Percentiles rank a stretch among this genome's conserved stretches.
phyloP scores from a whole-genome alignment of 495 filamentous ascomycete species.

The Aspergillus conjunctus region DNA sequence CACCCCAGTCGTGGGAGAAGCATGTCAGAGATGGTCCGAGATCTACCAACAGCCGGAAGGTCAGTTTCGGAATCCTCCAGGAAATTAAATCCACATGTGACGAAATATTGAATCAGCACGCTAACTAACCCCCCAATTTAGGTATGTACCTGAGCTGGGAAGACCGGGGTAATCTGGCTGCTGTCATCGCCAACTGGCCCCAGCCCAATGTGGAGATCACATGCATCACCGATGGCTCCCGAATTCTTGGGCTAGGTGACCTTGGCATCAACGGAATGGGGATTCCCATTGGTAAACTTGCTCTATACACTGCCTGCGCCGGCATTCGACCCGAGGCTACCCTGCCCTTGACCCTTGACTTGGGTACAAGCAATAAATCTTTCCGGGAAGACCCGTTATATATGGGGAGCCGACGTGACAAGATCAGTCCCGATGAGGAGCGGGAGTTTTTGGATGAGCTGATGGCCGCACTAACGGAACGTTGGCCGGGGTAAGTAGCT shows the following conservation, averaged over 20 bases:
- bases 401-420: constrained; percentile 82
- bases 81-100: constrained; percentile 16
- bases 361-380: constrained; percentile 86
- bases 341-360: constrained; percentile 87
- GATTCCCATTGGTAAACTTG: constrained; percentile 93
- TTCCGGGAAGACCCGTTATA: constrained; percentile 92
- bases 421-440: constrained; percentile 78
- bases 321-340: constrained; percentile 93
- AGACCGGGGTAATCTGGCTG: constrained; percentile 79
- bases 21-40: constrained; percentile 92
- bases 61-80: constrained; percentile 33
- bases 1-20: constrained; percentile 95
- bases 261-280: constrained; percentile 97
- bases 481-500: constrained; percentile 70
- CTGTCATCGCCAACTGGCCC: constrained; percentile 89
- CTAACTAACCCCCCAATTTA: constrained; percentile 34
- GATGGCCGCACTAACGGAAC: constrained; percentile 87
- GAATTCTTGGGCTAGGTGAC: constrained; percentile 94
- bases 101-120: constrained; percentile 33
- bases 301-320: constrained; percentile 93
- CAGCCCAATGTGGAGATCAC: constrained; percentile 88
- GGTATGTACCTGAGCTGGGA: constrained; percentile 88
- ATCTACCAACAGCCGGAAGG: constrained; percentile 95
- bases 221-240: constrained; percentile 94
- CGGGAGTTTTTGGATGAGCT: constrained; percentile 96